phyloP scores from a whole-genome alignment of 2,329 filamentous ascomycete species.

The Zymoseptoria brevis region DNA sequence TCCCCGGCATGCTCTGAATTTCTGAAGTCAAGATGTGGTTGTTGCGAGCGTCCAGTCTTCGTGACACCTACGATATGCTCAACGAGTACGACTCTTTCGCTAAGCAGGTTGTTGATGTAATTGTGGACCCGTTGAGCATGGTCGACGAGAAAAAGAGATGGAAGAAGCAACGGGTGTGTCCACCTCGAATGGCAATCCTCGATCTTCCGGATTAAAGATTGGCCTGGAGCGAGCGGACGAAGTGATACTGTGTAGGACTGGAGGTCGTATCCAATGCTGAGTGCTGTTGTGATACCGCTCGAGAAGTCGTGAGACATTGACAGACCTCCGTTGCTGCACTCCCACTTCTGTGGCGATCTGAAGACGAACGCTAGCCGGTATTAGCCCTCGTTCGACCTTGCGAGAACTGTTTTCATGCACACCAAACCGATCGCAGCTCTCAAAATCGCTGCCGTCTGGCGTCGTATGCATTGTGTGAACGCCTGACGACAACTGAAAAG shows the following conservation, averaged over 20 bases:
- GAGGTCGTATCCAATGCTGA: conserved; percentile 2
- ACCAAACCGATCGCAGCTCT: conserved; percentile 2
- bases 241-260: too few species aligned
- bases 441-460: background rate
- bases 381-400: background rate
- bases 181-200: background rate
- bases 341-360: conserved; percentile 11
- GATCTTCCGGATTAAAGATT: background rate
- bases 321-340: conserved; percentile 7
- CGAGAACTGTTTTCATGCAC: background rate
- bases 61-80: conserved; percentile 11
- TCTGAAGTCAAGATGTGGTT: background rate
- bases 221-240: too few species aligned
- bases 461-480: conserved; percentile 3
- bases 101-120: conserved; percentile 3
- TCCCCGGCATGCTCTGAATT: background rate
- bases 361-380: conserved; percentile 6
- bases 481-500: conserved; percentile 5
- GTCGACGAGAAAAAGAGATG: conserved; percentile 3
- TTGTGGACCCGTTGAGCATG: conserved; percentile 2
- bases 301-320: conserved; percentile 9
- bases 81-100: conserved; percentile 3
- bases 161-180: conserved; percentile 6
- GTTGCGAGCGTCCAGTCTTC: conserved; percentile 6
- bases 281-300: conserved; percentile 6